phyloP scores from a whole-genome alignment of 192 early-diverging fungal species.

The Spinellus fusiger region DNA sequence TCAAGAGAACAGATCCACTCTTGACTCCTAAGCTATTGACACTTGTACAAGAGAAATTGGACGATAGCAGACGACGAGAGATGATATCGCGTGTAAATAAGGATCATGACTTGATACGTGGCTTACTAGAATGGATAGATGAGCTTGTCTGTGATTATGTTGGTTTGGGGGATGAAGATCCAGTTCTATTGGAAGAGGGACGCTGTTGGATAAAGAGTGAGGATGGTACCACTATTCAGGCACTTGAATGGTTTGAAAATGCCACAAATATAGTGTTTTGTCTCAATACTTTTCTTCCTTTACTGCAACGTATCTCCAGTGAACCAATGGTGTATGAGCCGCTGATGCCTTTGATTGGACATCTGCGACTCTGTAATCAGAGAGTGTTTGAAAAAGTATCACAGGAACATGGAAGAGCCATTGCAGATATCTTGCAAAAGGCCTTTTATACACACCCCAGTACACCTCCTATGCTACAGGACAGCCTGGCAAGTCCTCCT shows the following conservation, averaged over 20 bases:
- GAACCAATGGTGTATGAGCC: background rate
- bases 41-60: background rate
- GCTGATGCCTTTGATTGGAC: slow-evolving; percentile 9
- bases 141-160: slow-evolving; percentile 20
- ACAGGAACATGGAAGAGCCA: background rate
- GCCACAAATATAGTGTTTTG: background rate
- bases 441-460: background rate
- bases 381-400: slow-evolving; percentile 16
- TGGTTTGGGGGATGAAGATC: slow-evolving; percentile 24
- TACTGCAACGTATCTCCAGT: background rate
- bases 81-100: background rate
- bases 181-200: background rate
- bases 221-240: background rate
- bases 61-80: background rate
- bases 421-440: background rate
- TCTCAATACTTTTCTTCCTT: background rate
- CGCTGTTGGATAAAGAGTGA: background rate
- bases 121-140: slow-evolving; percentile 24
- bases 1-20: slow-evolving; percentile 12
- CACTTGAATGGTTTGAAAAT: slow-evolving; percentile 11
- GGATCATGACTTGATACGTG: background rate
- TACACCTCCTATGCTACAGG: background rate
- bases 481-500: background rate
- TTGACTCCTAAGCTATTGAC: slow-evolving; percentile 7
- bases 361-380: slow-evolving; percentile 11